These are phyloP conservation scores for Lachancea thermotolerans DNA, from an alignment of 805 yeast genomes.

Conservation along the genomic window DNA sequence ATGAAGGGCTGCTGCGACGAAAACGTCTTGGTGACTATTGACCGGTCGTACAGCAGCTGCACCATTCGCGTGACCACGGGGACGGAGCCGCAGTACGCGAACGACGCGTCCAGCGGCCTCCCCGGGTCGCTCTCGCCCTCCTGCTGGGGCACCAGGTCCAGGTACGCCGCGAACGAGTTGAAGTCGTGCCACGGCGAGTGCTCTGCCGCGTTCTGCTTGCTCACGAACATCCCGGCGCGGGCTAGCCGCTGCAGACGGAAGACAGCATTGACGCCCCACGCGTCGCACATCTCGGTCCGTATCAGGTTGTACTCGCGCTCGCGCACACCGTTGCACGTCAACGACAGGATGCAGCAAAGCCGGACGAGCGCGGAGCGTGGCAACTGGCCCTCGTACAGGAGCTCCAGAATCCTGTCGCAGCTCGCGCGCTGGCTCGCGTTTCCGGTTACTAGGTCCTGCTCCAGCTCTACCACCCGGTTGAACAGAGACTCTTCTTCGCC, in stretches of 20 bases:
- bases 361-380: conserved; percentile 41
- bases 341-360: conserved; percentile 49
- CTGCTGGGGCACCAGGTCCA: conserved; percentile 8
- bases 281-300: conserved; percentile 48
- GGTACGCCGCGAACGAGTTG: conserved; percentile 3
- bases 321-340: conserved; percentile 61
- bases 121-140: conserved; percentile 12
- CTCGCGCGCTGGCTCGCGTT: conserved; percentile 37
- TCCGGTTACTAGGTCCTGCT: conserved; percentile 63
- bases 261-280: conserved; percentile 49
- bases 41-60: conserved; percentile 58
- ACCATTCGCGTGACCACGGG: conserved; percentile 68
- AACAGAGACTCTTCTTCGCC: conserved; percentile 26
- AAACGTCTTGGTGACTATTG: conserved; percentile 37
- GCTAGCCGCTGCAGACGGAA: conserved; percentile 24
- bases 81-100: conserved; percentile 74
- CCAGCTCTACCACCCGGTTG: conserved; percentile 48
- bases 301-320: conserved; percentile 54
- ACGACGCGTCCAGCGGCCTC: conserved; percentile 32
- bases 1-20: conserved; percentile 30
- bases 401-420: conserved; percentile 37
- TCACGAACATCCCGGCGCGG: conserved; percentile 16
- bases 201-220: conserved; percentile 10
- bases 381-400: conserved; percentile 41
- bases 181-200: conserved; percentile 6